Evolutionary conservation across 2,329 filamentous ascomycete species (phyloP).

Genomic region (Bertia moriformis): DNA sequence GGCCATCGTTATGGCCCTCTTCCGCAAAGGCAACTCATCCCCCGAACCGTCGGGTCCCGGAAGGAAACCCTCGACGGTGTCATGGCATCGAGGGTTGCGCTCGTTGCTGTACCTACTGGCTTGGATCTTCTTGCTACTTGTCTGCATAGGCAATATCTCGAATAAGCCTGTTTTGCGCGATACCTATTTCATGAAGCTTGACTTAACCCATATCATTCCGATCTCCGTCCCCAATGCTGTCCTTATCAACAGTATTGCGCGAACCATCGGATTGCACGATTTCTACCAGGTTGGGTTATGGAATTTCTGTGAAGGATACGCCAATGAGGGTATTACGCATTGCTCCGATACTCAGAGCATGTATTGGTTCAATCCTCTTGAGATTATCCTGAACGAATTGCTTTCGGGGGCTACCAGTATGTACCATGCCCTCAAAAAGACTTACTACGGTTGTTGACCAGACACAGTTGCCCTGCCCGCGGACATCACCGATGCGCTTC

Average conservation of each 20-base stretch:
- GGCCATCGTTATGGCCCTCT: too few relatives aligned
- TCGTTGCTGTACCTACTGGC: neutral
- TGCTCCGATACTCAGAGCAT: conserved; percentile 58
- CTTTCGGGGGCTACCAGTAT: conserved; percentile 59
- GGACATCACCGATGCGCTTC: conserved; percentile 58
- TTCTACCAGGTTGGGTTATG: conserved; percentile 89
- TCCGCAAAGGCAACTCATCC: too few relatives aligned
- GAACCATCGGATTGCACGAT: conserved; percentile 75
- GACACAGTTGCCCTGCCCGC: conserved; percentile 52
- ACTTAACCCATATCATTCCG: conserved; percentile 70
- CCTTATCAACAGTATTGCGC: conserved; percentile 76
- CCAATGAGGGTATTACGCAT: conserved; percentile 55
- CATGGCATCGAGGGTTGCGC: neutral
- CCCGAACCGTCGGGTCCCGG: neutral
- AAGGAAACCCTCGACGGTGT: neutral
- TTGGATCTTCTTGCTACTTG: conserved; percentile 11
- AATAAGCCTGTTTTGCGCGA: conserved; percentile 44
- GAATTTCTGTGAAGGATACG: conserved; percentile 82
- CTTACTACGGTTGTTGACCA: too few relatives aligned
- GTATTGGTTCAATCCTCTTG: conserved; percentile 85
- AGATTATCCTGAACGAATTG: conserved; percentile 66
- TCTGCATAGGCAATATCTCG: conserved; percentile 61
- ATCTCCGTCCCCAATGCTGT: conserved; percentile 54
- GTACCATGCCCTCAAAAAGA: conserved; percentile 23
- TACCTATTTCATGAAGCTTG: conserved; percentile 74